Evolutionary conservation across 805 yeast species (phyloP).

Genomic region (Candida ipomoeae): DNA sequence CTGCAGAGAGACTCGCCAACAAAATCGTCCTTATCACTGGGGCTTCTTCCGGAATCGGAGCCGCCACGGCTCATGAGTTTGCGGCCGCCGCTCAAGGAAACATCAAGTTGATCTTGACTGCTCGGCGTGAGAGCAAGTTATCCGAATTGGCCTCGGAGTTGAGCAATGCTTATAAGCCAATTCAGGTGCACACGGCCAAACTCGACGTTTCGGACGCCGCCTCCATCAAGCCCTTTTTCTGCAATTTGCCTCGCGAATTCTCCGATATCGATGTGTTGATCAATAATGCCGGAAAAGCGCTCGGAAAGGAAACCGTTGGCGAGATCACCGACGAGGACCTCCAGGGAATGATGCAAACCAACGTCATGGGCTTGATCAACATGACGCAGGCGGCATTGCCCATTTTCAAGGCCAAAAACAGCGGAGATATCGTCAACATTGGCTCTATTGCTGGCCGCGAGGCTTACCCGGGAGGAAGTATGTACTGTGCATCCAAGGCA

Average conservation of each 20-base stretch:
- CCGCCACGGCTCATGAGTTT: conserved; percentile 83
- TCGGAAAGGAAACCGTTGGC: conserved; percentile 32
- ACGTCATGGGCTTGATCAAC: conserved; percentile 33
- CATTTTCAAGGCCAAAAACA: conserved; percentile 29
- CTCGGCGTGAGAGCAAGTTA: conserved; percentile 33
- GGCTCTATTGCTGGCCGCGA: conserved; percentile 39
- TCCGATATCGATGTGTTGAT: conserved; percentile 35
- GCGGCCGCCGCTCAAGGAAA: conserved; percentile 50
- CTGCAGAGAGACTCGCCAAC: conserved; percentile 37
- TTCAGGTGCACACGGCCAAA: conserved; percentile 27
- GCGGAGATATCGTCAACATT: conserved; percentile 36
- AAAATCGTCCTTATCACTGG: conserved; percentile 56
- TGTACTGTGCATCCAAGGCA: conserved; percentile 38
- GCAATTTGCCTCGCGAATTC: conserved; percentile 29
- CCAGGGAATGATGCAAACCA: conserved; percentile 36
- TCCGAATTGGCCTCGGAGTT: conserved; percentile 24
- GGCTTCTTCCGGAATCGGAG: conserved; percentile 94
- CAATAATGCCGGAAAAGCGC: conserved; percentile 40
- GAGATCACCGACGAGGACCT: conserved; percentile 28
- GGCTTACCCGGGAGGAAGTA: conserved; percentile 35
- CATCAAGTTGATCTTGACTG: conserved; percentile 34
- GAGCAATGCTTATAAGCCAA: conserved; percentile 20
- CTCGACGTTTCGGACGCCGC: conserved; percentile 30
- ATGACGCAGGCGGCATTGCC: conserved; percentile 38
- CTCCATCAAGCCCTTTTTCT: conserved; percentile 27